Evolutionary conservation across 768 basidiomycete genomes (phyloP).

Genomic region (Rhizopogon vinicolor): DNA sequence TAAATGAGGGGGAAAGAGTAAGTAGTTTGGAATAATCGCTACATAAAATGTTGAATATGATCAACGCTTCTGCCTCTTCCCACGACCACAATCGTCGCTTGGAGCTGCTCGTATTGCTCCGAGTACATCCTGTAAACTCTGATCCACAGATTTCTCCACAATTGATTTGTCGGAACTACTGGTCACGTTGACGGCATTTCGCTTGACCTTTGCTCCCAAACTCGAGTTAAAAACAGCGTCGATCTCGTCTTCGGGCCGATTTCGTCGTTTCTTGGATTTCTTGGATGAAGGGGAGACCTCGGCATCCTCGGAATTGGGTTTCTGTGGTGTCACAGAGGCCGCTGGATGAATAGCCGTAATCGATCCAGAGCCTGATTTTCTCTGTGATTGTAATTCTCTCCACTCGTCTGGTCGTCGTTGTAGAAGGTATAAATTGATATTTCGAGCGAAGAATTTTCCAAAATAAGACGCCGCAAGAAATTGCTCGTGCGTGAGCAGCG

Average conservation of each 20-base stretch:
- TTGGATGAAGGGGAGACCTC: conserved; percentile 3
- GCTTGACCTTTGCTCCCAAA: conserved; percentile 57
- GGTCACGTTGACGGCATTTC: conserved; percentile 36
- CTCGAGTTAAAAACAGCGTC: conserved; percentile 62
- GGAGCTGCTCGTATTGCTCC: conserved; percentile 60
- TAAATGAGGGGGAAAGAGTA: background rate
- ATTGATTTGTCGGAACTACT: background rate
- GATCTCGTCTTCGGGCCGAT: conserved; percentile 57
- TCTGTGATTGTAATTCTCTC: conserved; percentile 60
- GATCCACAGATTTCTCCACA: conserved; percentile 19
- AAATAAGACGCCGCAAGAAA: conserved; percentile 73
- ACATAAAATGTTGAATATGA: background rate
- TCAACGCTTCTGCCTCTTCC: conserved; percentile 27
- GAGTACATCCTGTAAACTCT: conserved; percentile 44
- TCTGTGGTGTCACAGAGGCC: background rate
- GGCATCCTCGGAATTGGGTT: background rate
- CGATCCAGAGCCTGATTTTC: conserved; percentile 24
- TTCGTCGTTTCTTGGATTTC: conserved; percentile 45
- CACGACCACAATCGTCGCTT: conserved; percentile 34
- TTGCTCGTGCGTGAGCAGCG: conserved; percentile 67
- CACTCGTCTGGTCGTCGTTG: conserved; percentile 81
- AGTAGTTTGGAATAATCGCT: background rate
- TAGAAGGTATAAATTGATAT: conserved; percentile 73
- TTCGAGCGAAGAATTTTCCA: conserved; percentile 83
- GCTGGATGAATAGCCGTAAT: conserved; percentile 9